Conservation (phyloP, 2,329 filamentous ascomycete genomes). For the Pseudogymnoascus sp. region DNA sequence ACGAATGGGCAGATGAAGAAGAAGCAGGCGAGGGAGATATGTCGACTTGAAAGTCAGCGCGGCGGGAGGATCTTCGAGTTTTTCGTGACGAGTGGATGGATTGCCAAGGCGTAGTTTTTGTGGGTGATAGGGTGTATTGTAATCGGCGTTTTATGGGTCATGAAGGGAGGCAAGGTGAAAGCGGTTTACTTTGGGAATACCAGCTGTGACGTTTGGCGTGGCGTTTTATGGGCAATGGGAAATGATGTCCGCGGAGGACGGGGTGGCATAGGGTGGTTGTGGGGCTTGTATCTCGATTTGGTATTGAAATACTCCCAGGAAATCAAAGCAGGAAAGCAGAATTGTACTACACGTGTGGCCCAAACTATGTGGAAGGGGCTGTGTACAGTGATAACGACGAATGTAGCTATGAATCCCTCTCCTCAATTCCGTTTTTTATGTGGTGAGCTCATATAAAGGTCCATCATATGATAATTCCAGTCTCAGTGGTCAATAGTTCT, state of each 20-base stretch:
- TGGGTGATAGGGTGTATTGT: not conserved
- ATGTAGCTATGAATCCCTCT: not conserved
- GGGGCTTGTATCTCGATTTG: not conserved
- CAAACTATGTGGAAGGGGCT: not conserved
- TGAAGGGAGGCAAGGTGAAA: not conserved
- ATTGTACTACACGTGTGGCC: not conserved
- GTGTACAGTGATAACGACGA: not conserved
- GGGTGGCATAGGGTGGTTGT: not conserved
- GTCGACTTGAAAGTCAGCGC: constrained; percentile 76
- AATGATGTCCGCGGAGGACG: not conserved
- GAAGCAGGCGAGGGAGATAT: constrained; percentile 85
- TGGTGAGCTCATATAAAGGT: not conserved
- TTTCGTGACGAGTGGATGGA: constrained; percentile 87
- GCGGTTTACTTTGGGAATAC: not conserved
- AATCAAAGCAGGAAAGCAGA: not conserved
- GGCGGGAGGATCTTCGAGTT: constrained; percentile 87
- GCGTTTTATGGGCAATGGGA: not conserved
- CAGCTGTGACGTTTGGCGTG: not conserved
- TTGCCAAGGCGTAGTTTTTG: constrained; percentile 64
- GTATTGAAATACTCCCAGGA: not conserved
- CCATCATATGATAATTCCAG: not conserved
- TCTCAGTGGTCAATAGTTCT: not conserved
- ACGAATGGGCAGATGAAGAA: constrained; percentile 84
- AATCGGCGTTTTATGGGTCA: not conserved
- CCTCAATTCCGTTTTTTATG: not conserved